Percentiles rank a stretch among this genome's conserved stretches.
These are phyloP conservation scores for Aspergillus phoenicis DNA, from an alignment of 2,329 filamentous ascomycete species.

Conservation along the genomic window DNA sequence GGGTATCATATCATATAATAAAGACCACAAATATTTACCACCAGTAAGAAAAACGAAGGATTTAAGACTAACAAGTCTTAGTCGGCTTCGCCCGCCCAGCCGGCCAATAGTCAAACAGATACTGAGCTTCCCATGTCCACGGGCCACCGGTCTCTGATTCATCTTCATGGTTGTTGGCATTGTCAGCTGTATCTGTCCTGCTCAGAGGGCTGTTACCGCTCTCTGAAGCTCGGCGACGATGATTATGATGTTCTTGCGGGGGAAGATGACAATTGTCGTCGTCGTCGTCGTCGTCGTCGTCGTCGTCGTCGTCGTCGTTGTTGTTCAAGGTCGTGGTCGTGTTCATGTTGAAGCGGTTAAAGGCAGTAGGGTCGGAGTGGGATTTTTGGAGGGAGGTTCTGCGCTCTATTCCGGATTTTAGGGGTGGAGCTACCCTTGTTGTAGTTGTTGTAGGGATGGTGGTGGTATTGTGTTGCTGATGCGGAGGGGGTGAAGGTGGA, in stretches of 20 bases:
- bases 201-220: slow-evolving; percentile 3
- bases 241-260: too few species aligned
- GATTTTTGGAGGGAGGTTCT: slow-evolving; percentile 34
- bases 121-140: slow-evolving; percentile 46
- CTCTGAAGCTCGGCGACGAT: slow-evolving; percentile 4
- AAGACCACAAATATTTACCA: too few species aligned
- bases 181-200: background rate
- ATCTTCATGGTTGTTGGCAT: background rate
- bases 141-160: slow-evolving; percentile 37
- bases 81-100: slow-evolving; percentile 35
- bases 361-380: slow-evolving; percentile 37
- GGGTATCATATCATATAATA: too few species aligned
- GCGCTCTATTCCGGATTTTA: background rate
- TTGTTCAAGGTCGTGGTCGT: too few species aligned
- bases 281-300: too few species aligned
- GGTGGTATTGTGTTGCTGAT: background rate
- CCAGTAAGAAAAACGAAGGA: too few species aligned
- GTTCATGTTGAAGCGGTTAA: slow-evolving; percentile 10
- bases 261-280: too few species aligned
- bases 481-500: background rate
- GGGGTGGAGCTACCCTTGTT: slow-evolving; percentile 1
- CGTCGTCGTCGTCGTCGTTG: too few species aligned
- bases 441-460: background rate
- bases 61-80: background rate
- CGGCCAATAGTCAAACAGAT: slow-evolving; percentile 49